Evolutionary conservation across 1,284 basidiomycete species (phyloP), one percentile per base, ranked within the genome.

Genomic region (Puccinia horiana): DNA sequence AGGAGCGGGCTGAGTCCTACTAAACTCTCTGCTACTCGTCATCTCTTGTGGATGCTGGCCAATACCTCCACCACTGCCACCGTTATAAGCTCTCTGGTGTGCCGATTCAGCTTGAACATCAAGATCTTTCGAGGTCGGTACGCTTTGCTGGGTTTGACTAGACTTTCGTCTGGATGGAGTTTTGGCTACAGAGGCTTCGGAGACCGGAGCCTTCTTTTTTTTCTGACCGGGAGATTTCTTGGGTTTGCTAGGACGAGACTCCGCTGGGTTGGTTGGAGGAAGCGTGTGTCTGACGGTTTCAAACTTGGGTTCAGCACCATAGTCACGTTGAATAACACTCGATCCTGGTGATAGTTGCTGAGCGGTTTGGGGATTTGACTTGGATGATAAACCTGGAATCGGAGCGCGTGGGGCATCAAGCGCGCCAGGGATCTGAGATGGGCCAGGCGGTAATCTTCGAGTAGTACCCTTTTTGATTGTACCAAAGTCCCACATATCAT

Each of bases 401-500:
- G 89, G 86, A 37, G 90, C 90, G 16, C 90, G 88, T 23, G 86
- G 82, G 85, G 84, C 52, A 47, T 58, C 12, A 47, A 58, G 54
- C 61, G 63, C 56, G 74, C 47, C 63, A 63, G 61, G 72, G 42
- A 6, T 49, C 42, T 47, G 69, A 49, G 47, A 49, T 32, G 40
- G 69, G 69, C 81, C 61, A 11, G 76, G 77, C 40, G 63, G 23
- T 37, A 82, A 4, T 72, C 78, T 75, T 44, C 76, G 49, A 40
- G 58, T 83, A 26, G 85, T 81, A 0, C 84, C 83, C 54, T 93
- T 91, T 82, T 92, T 91, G 73, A 95, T 91, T 20, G 94, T 95
- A 32, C 94, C 93, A 89, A 97, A 98, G 87, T 97, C 95, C 95
- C 95, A 98, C 37, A 96, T 88, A 84, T 95, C 94, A 83, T 96